Conservation (phyloP, 2,329 filamentous ascomycete genomes). For the Hyphodiscus sp. region DNA sequence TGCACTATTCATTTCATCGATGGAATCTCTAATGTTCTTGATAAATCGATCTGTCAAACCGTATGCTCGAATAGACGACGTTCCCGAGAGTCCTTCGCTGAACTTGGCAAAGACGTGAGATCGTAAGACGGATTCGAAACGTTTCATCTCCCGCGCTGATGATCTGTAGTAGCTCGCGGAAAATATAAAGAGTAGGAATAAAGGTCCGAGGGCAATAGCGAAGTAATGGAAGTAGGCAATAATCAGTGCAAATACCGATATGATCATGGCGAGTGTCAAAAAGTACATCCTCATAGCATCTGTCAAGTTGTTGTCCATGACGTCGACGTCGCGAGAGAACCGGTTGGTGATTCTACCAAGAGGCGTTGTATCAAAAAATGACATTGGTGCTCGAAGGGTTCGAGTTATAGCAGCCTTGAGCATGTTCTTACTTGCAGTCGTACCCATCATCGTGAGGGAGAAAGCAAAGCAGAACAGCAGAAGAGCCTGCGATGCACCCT, state of each 20-base stretch:
- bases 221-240: constrained; percentile 90
- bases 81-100: constrained; percentile 77
- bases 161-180: constrained; percentile 83
- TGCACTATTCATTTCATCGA: constrained; percentile 89
- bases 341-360: constrained; percentile 93
- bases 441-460: constrained; percentile 70
- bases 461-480: constrained; percentile 79
- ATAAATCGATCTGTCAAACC: constrained; percentile 73
- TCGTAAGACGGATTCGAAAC: constrained; percentile 83
- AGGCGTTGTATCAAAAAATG: constrained; percentile 96
- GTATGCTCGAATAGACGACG: constrained; percentile 83
- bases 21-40: constrained; percentile 58
- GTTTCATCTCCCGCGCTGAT: constrained; percentile 89
- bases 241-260: constrained; percentile 80
- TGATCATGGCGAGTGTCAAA: constrained; percentile 74
- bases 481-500: constrained; percentile 60
- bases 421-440: constrained; percentile 74
- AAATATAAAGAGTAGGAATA: constrained; percentile 73
- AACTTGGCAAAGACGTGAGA: constrained; percentile 89
- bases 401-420: constrained; percentile 72
- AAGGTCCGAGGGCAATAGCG: constrained; percentile 57
- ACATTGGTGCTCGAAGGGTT: constrained; percentile 69
- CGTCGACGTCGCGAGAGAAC: constrained; percentile 90
- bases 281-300: constrained; percentile 93
- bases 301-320: constrained; percentile 89